Base-by-base conservation (phyloP, 352 stramenopile species). In the Phytophthora agathidicida region DNA sequence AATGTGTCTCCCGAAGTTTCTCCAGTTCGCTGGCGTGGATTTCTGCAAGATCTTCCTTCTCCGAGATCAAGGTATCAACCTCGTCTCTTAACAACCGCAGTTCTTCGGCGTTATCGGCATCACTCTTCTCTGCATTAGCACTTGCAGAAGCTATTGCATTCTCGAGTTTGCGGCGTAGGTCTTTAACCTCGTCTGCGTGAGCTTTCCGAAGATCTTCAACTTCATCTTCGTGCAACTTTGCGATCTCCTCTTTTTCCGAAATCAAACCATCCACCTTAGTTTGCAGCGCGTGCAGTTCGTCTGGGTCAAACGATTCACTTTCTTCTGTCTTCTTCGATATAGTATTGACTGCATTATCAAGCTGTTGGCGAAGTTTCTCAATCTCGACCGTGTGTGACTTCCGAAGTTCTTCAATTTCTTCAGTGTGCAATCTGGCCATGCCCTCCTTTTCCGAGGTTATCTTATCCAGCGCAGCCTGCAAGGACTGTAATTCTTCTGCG, bases 221-320 rank as follows among this genome's bases (percentile, higher is more conserved):
- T 42, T 54, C 50, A n/a, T 48, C 45, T 1, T 26, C 28, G 20
- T 58, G 47, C 28, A 7, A 30, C 19, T 43, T 51, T 10, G 23
- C 23, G 26, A 65, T 27, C 8, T 24, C 11, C 11, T 65, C 51
- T 13, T 60, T 72, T 13, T 58, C 48, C n/a, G n/a, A 43, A 9
- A 17, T 42, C 30, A 73, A 57, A 0, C 5, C 27, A 16, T 66
- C 58, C 5, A 77, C n/a, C 8, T 70, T 48, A 8, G 60, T 27
- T 16, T 56, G 45, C 37, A 69, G 13, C 1, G 23, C 35, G 7
- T 75, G 47, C 10, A 83, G 42, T 45, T 76, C 43, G n/a, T 69
- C 65, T 16, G 53, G 57, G 46, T 57, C 69, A n/a, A 47, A 45
- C 13, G 57, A 55, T 5, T 38, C 53, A 22, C 60, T 57, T 6